Evolutionary conservation across 179 eudicot genomes (phyloP).

Genomic region (Actinidia chinensis): DNA sequence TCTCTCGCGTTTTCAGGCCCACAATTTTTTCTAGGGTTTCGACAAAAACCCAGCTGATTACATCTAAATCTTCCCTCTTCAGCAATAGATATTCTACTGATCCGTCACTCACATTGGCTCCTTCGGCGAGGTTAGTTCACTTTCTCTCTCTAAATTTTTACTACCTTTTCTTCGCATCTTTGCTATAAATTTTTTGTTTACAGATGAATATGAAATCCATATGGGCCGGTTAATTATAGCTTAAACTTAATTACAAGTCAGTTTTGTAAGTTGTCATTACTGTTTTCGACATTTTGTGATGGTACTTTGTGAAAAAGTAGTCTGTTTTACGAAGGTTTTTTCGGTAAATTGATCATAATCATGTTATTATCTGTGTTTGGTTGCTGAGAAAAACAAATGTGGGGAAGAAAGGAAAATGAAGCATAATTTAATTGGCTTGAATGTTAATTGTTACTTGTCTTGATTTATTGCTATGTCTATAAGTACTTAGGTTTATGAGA

Average conservation of each 20-base stretch:
- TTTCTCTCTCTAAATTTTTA: neutral
- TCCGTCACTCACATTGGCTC: neutral
- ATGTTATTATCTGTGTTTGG: neutral
- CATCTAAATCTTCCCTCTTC: neutral
- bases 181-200: neutral
- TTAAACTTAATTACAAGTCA: neutral
- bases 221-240: neutral
- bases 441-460: neutral
- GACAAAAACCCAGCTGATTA: neutral
- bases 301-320: too few species aligned
- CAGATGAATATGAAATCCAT: neutral
- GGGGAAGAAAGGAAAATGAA: neutral
- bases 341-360: neutral
- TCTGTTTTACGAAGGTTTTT: too few species aligned
- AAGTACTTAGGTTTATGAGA: neutral
- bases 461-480: neutral
- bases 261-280: neutral
- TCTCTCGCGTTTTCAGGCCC: neutral
- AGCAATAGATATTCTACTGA: neutral
- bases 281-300: too few species aligned
- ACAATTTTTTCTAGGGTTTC: neutral
- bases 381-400: neutral
- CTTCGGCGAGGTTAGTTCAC: slow-evolving; percentile 6
- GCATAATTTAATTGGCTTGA: too few species aligned
- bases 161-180: slow-evolving; percentile 1